Evolutionary conservation across 805 yeast species (phyloP).

Genomic region (Candida lessepsii): DNA sequence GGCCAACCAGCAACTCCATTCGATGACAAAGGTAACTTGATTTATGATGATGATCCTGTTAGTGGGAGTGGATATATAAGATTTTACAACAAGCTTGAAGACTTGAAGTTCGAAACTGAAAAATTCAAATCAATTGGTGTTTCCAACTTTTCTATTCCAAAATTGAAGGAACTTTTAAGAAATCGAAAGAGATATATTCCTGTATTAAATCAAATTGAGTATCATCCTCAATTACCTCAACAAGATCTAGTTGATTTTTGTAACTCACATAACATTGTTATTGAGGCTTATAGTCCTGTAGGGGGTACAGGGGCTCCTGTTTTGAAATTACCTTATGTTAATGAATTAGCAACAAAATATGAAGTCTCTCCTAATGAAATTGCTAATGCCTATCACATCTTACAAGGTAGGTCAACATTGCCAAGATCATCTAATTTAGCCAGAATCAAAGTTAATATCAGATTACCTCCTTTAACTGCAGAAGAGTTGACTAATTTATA

Average conservation of each 20-base stretch:
- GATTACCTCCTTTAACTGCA: conserved; percentile 33
- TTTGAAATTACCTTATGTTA: conserved; percentile 48
- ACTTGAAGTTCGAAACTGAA: conserved; percentile 24
- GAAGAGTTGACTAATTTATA: conserved; percentile 36
- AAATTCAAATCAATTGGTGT: conserved; percentile 39
- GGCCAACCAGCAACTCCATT: conserved; percentile 38
- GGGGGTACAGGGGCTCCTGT: conserved; percentile 69
- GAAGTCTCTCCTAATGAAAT: conserved; percentile 54
- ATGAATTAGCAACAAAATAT: conserved; percentile 57
- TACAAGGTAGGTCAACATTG: conserved; percentile 57
- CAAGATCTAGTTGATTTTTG: conserved; percentile 40
- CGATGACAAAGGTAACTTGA: conserved; percentile 34
- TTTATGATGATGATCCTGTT: conserved; percentile 35
- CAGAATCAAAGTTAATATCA: conserved; percentile 48
- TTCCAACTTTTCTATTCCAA: conserved; percentile 32
- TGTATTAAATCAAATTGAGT: conserved; percentile 35
- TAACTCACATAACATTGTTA: conserved; percentile 32
- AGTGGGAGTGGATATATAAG: conserved; percentile 31
- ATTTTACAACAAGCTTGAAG: conserved; percentile 30
- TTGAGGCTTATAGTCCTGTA: conserved; percentile 61
- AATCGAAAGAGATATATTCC: conserved; percentile 25
- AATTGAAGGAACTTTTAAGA: conserved; percentile 26
- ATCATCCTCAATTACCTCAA: conserved; percentile 39
- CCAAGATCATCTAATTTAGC: conserved; percentile 72
- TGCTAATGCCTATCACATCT: conserved; percentile 58